These are phyloP conservation scores for Huntiella abstrusa DNA, from an alignment of 2,329 filamentous ascomycete genomes.

Conservation along the genomic window DNA sequence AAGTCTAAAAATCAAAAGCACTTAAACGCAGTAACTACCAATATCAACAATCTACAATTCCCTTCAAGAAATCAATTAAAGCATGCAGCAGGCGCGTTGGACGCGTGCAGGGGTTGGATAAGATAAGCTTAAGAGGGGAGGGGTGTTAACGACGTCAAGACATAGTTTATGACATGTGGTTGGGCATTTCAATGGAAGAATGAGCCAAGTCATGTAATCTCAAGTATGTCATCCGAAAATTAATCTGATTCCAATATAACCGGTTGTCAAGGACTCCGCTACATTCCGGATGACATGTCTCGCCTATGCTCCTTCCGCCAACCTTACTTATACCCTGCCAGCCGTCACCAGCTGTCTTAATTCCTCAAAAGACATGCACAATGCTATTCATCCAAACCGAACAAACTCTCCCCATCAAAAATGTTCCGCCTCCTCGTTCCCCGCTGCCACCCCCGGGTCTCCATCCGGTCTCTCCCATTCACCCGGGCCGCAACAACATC, in stretches of 20 bases:
- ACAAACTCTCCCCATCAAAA: not conserved
- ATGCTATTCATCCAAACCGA: not conserved
- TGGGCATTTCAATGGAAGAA: not conserved
- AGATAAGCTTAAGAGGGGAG: too few relatives aligned
- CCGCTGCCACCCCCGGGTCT: slow-evolving; percentile 8
- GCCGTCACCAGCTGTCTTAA: not conserved
- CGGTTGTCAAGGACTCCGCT: too few relatives aligned
- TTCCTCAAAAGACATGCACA: not conserved
- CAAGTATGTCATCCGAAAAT: not conserved
- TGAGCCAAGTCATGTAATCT: not conserved
- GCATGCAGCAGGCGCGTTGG: too few relatives aligned
- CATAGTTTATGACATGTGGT: too few relatives aligned
- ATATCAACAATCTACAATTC: too few relatives aligned
- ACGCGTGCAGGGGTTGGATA: too few relatives aligned
- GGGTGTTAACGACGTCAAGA: not conserved
- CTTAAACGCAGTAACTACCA: too few relatives aligned
- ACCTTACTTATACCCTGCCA: not conserved
- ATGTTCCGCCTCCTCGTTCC: slow-evolving; percentile 7
- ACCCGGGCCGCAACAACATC: slow-evolving; percentile 86
- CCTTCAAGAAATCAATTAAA: too few relatives aligned
- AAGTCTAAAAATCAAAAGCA: too few relatives aligned
- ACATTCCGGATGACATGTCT: not conserved
- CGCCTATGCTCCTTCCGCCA: not conserved
- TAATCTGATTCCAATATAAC: not conserved
- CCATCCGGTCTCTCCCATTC: slow-evolving; percentile 32